Evolutionary conservation across 1,284 basidiomycete species (phyloP), one percentile per base, ranked within the genome.

Genomic region (Ceratobasidium sp.): DNA sequence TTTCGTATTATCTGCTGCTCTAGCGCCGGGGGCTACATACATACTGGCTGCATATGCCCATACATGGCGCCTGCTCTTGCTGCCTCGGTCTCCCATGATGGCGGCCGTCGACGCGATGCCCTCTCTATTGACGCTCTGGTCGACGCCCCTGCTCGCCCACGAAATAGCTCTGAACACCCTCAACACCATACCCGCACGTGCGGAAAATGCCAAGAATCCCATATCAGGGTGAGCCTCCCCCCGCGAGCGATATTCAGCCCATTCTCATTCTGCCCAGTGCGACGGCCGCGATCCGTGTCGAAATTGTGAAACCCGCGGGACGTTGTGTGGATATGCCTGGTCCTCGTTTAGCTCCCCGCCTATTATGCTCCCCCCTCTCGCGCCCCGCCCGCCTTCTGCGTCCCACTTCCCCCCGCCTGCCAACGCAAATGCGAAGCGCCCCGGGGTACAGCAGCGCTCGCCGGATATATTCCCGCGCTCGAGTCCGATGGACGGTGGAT

Each of bases 281-380:
- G 66, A 69, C 24, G 66, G 66, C 22, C 51, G 53, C 19, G 66
- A 69, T 24, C 66, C 66, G 48, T 69, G 66, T 41, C 66, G 48
- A 15, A 44, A 41, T 53, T 69, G 66, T 53, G 66, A 69, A 41
- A 36, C 29, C 53, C 66, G 66, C n/a, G 66, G 66, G 22, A 69
- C 66, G 11, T 29, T 69, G 9, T 69, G 66, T 57, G 66, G 66
- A 51, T 69, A 69, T 45, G 66, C 66, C 66, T 69, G 66, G 66
- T 69, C 66, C 45, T 64, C 62, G 29, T 50, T 64, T 48, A 50
- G 62, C 62, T 22, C 62, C 50, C 48, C 66, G 66, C 53, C 53
- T 2, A 51, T 24, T n/a, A 41, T 31, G 19, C 54, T 27, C 51
- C 24, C 50, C 8, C 48, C 31, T 29, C 50, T 31, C 17, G 19